phyloP scores from a whole-genome alignment of 73 alveolate genomes.

The Paramecium sexaurelia region DNA sequence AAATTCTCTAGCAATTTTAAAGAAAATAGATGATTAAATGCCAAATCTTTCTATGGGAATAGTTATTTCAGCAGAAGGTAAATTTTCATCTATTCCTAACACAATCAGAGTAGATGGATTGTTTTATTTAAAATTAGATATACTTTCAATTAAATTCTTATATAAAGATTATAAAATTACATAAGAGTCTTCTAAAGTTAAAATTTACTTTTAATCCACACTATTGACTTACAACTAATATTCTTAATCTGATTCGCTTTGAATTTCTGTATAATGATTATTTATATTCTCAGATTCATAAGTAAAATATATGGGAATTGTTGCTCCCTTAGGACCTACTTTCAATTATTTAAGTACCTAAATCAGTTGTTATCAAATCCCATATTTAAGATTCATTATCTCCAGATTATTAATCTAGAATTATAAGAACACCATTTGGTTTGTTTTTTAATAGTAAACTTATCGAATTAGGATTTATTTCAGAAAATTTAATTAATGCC shows the following conservation, averaged over 20 bases:
- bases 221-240: slow-evolving; percentile 21
- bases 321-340: not conserved
- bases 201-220: not conserved
- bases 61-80: slow-evolving; percentile 36
- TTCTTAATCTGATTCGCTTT: not conserved
- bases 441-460: not conserved
- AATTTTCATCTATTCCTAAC: not conserved
- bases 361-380: not conserved
- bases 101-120: slow-evolving; percentile 29
- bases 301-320: slow-evolving; percentile 15
- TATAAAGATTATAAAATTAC: not conserved
- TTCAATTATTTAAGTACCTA: not conserved
- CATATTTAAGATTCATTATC: not conserved
- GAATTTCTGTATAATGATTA: not conserved
- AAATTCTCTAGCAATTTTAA: not conserved
- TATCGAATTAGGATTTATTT: not conserved
- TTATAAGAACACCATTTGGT: not conserved
- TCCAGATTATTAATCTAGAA: not conserved
- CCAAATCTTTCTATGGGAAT: not conserved
- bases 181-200: not conserved
- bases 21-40: not conserved
- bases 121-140: slow-evolving; percentile 1
- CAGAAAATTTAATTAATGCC: slow-evolving; percentile 36
- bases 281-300: not conserved
- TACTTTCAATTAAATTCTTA: not conserved